phyloP scores from a whole-genome alignment of 306 rosid species.

The Pueraria montana region DNA sequence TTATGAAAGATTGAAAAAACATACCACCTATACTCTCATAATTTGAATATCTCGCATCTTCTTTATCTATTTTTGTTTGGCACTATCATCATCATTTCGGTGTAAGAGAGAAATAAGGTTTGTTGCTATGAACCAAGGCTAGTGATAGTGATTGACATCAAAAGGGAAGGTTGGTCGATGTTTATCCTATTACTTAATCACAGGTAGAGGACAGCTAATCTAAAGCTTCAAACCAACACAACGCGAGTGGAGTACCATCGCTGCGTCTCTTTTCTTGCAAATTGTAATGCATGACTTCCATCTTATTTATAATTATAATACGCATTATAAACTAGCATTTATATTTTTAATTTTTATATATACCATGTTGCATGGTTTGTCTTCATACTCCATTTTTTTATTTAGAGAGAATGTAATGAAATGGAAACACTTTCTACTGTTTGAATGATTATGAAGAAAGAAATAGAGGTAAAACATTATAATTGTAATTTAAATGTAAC shows the following conservation, averaged over 20 bases:
- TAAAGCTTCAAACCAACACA: conserved; percentile 5
- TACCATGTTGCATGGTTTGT: not conserved
- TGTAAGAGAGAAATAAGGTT: conserved; percentile 18
- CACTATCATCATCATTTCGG: not conserved
- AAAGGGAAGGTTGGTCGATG: conserved; percentile 35
- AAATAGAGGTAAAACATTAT: not conserved
- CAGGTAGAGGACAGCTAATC: conserved; percentile 40
- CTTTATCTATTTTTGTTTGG: conserved; percentile 1
- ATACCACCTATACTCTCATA: conserved; percentile 25
- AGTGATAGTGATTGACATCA: conserved; percentile 41
- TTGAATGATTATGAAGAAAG: too few relatives aligned
- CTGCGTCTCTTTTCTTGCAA: not conserved
- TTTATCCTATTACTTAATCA: conserved; percentile 39
- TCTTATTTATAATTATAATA: not conserved
- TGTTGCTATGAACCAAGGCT: conserved; percentile 31
- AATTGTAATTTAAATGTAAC: not conserved
- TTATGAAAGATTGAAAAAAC: conserved; percentile 20
- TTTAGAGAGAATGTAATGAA: not conserved
- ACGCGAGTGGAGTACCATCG: not conserved
- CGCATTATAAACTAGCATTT: too few relatives aligned
- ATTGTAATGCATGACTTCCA: not conserved
- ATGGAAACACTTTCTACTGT: not conserved
- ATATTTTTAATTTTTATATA: too few relatives aligned
- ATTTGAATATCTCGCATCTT: conserved; percentile 18
- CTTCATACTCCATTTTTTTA: too few relatives aligned